Evolutionary conservation across 2,329 filamentous ascomycete genomes (phyloP), one percentile per base, ranked within the genome.

Genomic region (Teratosphaeria zuluensis): DNA sequence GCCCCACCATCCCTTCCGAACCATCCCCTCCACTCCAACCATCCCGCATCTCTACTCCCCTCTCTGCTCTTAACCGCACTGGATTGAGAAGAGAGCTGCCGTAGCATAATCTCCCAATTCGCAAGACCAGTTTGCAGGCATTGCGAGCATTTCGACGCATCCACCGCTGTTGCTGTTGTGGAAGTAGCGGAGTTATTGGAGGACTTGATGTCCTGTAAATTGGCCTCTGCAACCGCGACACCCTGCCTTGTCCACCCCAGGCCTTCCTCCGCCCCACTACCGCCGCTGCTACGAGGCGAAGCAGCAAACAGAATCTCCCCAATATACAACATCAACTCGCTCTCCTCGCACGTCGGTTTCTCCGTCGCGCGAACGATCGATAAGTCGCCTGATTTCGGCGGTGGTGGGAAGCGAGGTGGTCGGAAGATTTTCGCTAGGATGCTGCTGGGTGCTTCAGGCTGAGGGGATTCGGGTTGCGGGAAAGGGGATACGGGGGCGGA

Each of bases 231-330:
- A 1, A 88, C 76, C 64, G 92, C 87, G 33, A 95, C 90, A 30
- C 88, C 91, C 62, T 96, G 90, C 58, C 90, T 84, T 0, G 92
- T 96, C 92, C 92, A 97, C 5, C 85, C 85, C 1, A 96, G 78
- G 0, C 91, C 92, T 61, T 28, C 24, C 24, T 28, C 24, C n/a
- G n/a, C n/a, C 24, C 24, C 24, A 28, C 24, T 4, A 28, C 88
- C 86, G 54, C 89, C 85, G 55, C 77, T 19, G 72, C 76, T 19
- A 70, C 64, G 9, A 61, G 77, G 75, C 2, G 82, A 80, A 4
- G 82, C 82, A 0, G 89, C 83, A 72, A 88, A 96, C 33, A 97
- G 81, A 56, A 97, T 95, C 75, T 97, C 92, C 59, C 92, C 92
- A 62, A 97, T 92, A 73, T 96, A 94, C 28, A 91, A 81, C 79